Evolutionary conservation across 345 rosid species (phyloP).

Genomic region (Ricinus communis): DNA sequence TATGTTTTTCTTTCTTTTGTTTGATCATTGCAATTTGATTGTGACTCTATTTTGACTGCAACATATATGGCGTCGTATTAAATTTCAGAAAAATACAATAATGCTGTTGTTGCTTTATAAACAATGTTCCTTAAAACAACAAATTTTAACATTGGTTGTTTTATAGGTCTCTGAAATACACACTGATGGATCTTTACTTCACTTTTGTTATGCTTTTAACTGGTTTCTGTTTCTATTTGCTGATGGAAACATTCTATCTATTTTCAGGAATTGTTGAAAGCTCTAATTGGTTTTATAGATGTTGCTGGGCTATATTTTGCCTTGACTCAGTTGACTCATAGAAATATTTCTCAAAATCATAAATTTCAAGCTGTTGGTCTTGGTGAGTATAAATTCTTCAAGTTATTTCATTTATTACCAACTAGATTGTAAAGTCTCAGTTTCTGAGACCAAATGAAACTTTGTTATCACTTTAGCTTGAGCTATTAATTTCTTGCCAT

Average conservation of each 20-base stretch:
- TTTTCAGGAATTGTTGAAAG: constrained; percentile 85
- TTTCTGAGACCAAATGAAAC: neutral
- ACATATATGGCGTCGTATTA: no score
- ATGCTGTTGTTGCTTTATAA: neutral
- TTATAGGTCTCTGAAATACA: neutral
- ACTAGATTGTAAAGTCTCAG: neutral
- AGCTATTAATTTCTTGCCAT: neutral
- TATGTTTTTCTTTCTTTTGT: no score
- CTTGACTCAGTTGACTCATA: constrained; percentile 83
- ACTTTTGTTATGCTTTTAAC: neutral
- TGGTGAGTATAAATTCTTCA: constrained; percentile 50
- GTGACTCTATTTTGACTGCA: neutral
- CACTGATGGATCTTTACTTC: neutral
- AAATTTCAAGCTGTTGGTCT: constrained; percentile 98
- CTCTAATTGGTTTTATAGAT: constrained; percentile 87
- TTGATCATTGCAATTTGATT: neutral
- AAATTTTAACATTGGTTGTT: neutral
- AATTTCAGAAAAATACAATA: neutral
- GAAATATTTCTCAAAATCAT: constrained; percentile 95
- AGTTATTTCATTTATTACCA: constrained; percentile 8
- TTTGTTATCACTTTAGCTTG: neutral
- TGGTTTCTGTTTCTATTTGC: no score
- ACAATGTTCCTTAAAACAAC: neutral
- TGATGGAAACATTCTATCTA: neutral
- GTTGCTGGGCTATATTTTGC: constrained; percentile 97